A percentile compares a stretch with the other conserved stretches of the same genome.
Conservation (phyloP, 139 green algal species). For the Chlorella sp. region DNA sequence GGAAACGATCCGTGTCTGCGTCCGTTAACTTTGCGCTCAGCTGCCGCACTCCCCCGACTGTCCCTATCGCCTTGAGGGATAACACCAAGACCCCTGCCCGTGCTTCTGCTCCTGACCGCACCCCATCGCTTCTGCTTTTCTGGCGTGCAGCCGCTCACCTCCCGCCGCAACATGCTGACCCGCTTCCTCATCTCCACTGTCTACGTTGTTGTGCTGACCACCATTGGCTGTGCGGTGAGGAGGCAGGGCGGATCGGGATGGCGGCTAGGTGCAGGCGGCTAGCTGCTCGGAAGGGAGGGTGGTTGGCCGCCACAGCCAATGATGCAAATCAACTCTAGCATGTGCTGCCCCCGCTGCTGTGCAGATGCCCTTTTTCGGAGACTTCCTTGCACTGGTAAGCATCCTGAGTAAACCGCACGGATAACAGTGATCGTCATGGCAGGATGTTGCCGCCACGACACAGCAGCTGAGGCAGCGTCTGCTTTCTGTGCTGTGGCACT, state of each 20-base stretch:
- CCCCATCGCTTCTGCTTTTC: neutral
- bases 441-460: neutral
- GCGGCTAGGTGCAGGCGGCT: no score
- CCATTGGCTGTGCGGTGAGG: conserved; percentile 33
- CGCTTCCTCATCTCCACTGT: conserved; percentile 35
- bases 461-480: neutral
- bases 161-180: conserved; percentile 30
- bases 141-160: conserved; percentile 1
- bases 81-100: no score
- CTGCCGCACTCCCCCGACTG: neutral
- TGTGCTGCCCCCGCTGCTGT: no score
- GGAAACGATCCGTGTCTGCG: no score
- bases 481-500: neutral
- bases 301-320: no score
- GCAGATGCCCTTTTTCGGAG: conserved; percentile 18
- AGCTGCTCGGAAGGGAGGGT: no score
- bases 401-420: neutral
- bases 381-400: conserved; percentile 45
- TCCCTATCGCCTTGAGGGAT: neutral
- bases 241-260: no score
- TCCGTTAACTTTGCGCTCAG: no score
- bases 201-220: conserved; percentile 42
- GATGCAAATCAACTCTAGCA: no score
- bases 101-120: neutral
- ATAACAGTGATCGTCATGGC: neutral